These are phyloP conservation scores for Takashimella koratensis DNA, from an alignment of 1,284 basidiomycete genomes.

Conservation along the genomic window DNA sequence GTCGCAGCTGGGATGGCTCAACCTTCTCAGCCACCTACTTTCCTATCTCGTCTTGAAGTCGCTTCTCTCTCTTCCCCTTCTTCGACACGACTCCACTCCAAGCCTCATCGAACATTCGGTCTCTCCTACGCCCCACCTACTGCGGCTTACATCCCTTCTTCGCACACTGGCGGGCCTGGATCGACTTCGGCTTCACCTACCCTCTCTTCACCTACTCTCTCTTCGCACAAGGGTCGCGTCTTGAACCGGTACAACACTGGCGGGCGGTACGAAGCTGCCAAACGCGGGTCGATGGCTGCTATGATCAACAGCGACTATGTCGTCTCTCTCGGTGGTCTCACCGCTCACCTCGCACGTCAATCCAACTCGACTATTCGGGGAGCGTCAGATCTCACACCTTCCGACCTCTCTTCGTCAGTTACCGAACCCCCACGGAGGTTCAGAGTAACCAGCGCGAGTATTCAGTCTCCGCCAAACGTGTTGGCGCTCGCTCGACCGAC, in stretches of 20 bases:
- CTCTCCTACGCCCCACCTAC: conserved; percentile 33
- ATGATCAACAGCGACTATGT: conserved; percentile 27
- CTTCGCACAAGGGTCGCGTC: conserved; percentile 14
- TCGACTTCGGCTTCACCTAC: conserved; percentile 7
- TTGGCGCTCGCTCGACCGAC: conserved; percentile 15
- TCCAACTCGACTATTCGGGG: too few relatives aligned
- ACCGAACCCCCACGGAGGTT: too few relatives aligned
- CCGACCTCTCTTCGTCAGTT: too few relatives aligned
- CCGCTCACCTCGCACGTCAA: conserved; percentile 10
- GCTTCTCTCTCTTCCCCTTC: conserved; percentile 7
- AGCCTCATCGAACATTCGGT: conserved; percentile 35
- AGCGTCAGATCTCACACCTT: conserved; percentile 13
- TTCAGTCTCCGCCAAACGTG: conserved; percentile 32
- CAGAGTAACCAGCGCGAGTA: conserved; percentile 23
- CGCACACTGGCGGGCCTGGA: conserved; percentile 3
- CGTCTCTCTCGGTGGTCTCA: conserved; percentile 43
- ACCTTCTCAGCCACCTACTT: conserved; percentile 15
- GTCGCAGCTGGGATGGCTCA: conserved; percentile 1
- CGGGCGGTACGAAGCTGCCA: background rate
- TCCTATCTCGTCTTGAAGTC: conserved; percentile 23
- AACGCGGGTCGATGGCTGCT: conserved; percentile 20
- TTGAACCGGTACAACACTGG: conserved; percentile 10
- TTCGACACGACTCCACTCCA: conserved; percentile 20
- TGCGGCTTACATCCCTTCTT: conserved; percentile 5
- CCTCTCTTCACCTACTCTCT: background rate